These are phyloP conservation scores for Trichoderma sp. DNA, from an alignment of 2,329 filamentous ascomycete species.

Conservation along the genomic window DNA sequence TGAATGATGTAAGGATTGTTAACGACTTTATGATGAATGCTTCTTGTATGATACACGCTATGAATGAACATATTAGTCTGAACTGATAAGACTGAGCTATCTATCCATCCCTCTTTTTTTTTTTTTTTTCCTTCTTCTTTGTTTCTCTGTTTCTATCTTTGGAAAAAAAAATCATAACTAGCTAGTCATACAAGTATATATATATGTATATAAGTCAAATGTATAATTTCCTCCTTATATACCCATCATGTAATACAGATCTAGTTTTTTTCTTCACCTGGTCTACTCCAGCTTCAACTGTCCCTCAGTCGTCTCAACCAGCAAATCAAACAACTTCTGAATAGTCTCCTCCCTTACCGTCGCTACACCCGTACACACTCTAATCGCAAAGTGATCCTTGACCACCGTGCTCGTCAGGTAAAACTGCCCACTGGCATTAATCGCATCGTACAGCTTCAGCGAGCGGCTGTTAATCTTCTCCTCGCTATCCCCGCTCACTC, in stretches of 20 bases:
- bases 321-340: conserved; percentile 70
- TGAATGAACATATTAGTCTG: not conserved
- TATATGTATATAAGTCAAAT: not conserved
- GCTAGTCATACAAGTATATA: not conserved
- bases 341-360: conserved; percentile 73
- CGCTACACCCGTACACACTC: conserved; percentile 75
- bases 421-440: conserved; percentile 76
- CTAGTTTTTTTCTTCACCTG: not conserved
- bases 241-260: not conserved
- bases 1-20: not conserved
- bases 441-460: conserved; percentile 72
- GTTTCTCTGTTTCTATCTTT: not conserved
- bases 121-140: too few relatives aligned
- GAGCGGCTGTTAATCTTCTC: conserved; percentile 69
- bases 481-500: conserved; percentile 51
- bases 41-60: not conserved
- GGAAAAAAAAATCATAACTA: not conserved
- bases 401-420: conserved; percentile 81
- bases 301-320: conserved; percentile 67
- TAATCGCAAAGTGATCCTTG: conserved; percentile 74
- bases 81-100: not conserved
- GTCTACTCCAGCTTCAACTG: conserved; percentile 38
- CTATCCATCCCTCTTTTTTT: not conserved
- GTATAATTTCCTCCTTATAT: not conserved
- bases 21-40: not conserved